phyloP scores from a whole-genome alignment of 2,329 filamentous ascomycete species.

The Penicillium palitans region DNA sequence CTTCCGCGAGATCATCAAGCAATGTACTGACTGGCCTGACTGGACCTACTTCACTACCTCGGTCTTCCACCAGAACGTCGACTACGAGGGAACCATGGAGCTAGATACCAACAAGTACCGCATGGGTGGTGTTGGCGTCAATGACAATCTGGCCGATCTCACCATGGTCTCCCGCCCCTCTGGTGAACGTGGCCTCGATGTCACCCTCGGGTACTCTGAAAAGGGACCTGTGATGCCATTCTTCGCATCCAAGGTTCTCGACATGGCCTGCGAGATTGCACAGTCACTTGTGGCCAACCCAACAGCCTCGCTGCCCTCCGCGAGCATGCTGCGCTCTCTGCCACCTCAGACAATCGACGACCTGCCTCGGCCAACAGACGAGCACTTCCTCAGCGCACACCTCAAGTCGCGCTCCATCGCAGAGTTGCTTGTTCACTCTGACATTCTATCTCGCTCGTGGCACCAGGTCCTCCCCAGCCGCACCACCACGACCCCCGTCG shows the following conservation, averaged over 20 bases:
- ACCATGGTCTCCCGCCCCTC: conserved; percentile 41
- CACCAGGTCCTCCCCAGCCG: conserved; percentile 38
- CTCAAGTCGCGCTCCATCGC: conserved; percentile 40
- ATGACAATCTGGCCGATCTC: conserved; percentile 44
- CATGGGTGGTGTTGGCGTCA: conserved; percentile 41
- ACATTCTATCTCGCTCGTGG: conserved; percentile 43
- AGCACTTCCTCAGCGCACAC: conserved; percentile 37
- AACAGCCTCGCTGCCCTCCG: conserved; percentile 35
- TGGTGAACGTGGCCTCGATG: conserved; percentile 34
- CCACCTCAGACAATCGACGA: conserved; percentile 35
- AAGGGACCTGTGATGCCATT: conserved; percentile 36
- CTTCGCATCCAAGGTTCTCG: conserved; percentile 39
- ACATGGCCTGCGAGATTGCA: conserved; percentile 43
- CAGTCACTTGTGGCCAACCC: conserved; percentile 41
- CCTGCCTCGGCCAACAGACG: conserved; percentile 28
- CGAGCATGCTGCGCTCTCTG: conserved; percentile 34
- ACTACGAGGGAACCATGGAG: conserved; percentile 38
- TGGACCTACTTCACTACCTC: conserved; percentile 45
- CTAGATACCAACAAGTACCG: conserved; percentile 42
- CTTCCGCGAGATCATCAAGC: conserved; percentile 54
- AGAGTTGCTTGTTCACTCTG: conserved; percentile 42
- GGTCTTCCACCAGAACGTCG: conserved; percentile 43
- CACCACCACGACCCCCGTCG: not conserved
- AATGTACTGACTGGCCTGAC: conserved; percentile 45
- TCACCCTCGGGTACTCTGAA: conserved; percentile 41